Evolutionary conservation across 78 protist genomes (phyloP), one percentile per base, ranked within the genome.

Genomic region (Dictyostelium capitatum): DNA sequence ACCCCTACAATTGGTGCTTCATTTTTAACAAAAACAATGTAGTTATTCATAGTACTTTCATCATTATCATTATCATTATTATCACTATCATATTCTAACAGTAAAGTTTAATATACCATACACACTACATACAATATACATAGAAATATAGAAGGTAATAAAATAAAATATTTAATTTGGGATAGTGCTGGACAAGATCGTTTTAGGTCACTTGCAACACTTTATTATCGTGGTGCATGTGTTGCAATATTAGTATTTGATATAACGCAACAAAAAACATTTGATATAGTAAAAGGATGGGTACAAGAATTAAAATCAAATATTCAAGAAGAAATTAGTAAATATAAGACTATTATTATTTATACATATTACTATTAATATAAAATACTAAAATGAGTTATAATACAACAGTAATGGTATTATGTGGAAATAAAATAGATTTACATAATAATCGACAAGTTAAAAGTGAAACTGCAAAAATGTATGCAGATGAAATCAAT

Each of bases 171-270:
- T 41, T 48, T 81, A 67, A 82, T 91, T 46, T 91, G 95, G 95
- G 95, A 91, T 82, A 91, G 90, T 9, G 95, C 95, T 25, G 95
- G 95, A 15, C 95, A 91, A 57, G 95, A 91, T 65, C 50, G 95
- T 74, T 91, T 91, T 70, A 65, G 95, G 65, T 65, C 82, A 65
- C 59, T 91, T 20, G 65, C 90, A 19, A 81, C 95, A 59, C 83
- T 91, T 89, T 59, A 80, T 46, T 80, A 80, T 73, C 54, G 95
- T 54, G 91, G 91, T 20, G 90, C 95, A 8, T 69, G 80, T 56
- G 95, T 83, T 15, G 95, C 95, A 19, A 51, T 91, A 28, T 69
- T 91, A 28, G 95, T 91, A n/a, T 91, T 23, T 70, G 95, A 91
- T 79, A 85, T 91, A 9, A 57, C 90, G 0, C 51, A 32, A 7